Conservation (phyloP, 257 asterid species). For the Ophiorrhiza pumila region DNA sequence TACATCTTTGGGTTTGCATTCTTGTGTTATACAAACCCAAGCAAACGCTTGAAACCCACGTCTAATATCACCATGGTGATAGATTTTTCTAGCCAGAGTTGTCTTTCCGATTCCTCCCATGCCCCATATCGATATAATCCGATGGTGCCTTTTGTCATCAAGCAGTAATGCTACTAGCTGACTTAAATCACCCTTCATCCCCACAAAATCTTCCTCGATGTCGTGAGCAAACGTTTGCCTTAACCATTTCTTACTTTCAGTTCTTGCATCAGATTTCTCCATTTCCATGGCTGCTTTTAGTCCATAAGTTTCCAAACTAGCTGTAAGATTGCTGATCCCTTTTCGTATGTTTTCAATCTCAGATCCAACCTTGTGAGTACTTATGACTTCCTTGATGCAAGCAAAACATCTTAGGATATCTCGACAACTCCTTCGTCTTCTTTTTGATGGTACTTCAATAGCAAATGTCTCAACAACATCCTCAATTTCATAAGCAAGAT, state of each 20-base stretch:
- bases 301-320: neutral
- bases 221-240: conserved; percentile 11
- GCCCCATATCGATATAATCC: conserved; percentile 14
- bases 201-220: conserved; percentile 14
- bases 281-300: neutral
- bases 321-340: neutral
- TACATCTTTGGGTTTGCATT: neutral
- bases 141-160: neutral
- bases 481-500: neutral
- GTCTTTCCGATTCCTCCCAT: conserved; percentile 22
- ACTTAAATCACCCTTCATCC: conserved; percentile 7
- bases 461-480: neutral
- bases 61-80: neutral
- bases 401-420: neutral
- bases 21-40: conserved; percentile 14
- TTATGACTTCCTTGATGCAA: neutral
- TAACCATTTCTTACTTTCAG: neutral
- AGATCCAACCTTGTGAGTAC: neutral
- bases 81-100: conserved; percentile 12
- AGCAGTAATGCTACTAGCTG: neutral
- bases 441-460: neutral
- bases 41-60: conserved; percentile 2
- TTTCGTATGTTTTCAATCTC: conserved; percentile 1
- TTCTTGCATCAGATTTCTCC: neutral
- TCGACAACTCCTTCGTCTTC: neutral